Percentiles rank a stretch among this genome's conserved stretches.
These are phyloP conservation scores for Diaporthe batatas DNA, from an alignment of 2,329 filamentous ascomycete species.

Conservation along the genomic window DNA sequence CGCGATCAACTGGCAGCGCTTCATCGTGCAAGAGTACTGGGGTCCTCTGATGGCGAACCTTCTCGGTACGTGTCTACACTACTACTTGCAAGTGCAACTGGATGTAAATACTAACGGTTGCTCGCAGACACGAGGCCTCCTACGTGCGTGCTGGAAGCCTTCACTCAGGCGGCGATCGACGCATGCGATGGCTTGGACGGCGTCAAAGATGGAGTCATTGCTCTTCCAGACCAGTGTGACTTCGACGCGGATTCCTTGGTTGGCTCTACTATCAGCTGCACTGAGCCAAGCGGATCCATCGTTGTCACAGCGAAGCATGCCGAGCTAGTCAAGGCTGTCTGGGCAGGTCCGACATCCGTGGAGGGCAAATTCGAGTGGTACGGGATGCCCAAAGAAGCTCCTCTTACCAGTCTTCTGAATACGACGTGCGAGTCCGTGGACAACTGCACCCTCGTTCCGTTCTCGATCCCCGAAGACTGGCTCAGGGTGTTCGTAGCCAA, in stretches of 20 bases:
- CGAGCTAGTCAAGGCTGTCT: slow-evolving; percentile 25
- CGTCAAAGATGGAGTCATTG: slow-evolving; percentile 56
- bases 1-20: slow-evolving; percentile 54
- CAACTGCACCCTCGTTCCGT: slow-evolving; percentile 1
- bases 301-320: slow-evolving; percentile 20
- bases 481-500: slow-evolving; percentile 25
- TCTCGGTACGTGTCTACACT: slow-evolving; percentile 1
- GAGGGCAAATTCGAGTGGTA: slow-evolving; percentile 28
- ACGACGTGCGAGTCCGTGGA: background rate
- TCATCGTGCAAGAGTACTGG: slow-evolving; percentile 44
- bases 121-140: slow-evolving; percentile 52
- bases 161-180: slow-evolving; percentile 52
- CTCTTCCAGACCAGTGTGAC: slow-evolving; percentile 51
- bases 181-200: slow-evolving; percentile 63
- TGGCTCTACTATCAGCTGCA: slow-evolving; percentile 45
- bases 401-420: background rate
- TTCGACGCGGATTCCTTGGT: slow-evolving; percentile 48
- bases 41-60: slow-evolving; percentile 49
- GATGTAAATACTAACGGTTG: slow-evolving; percentile 43
- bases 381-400: slow-evolving; percentile 25
- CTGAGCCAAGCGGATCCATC: slow-evolving; percentile 29
- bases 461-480: slow-evolving; percentile 17
- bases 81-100: background rate
- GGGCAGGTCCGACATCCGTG: background rate
- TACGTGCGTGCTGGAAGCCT: slow-evolving; percentile 56